Conservation (phyloP, 768 basidiomycete species). For the Pulveroboletus sp. region DNA sequence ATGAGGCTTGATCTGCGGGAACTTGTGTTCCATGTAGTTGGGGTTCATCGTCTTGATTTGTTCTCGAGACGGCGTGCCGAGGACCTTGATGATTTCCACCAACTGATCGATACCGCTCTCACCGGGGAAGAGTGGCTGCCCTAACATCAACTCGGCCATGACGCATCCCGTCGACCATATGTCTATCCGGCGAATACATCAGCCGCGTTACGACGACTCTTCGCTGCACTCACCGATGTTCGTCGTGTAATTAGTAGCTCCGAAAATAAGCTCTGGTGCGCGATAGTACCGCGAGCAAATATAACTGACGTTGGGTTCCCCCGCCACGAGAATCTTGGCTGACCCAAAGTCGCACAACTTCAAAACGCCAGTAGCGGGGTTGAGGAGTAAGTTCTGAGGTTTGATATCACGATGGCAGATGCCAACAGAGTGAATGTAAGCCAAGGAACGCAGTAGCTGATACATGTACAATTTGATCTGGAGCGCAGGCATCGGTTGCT, state of each 20-base stretch:
- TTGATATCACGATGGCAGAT: conserved; percentile 99
- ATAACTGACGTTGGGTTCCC: conserved; percentile 99
- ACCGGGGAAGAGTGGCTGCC: conserved; percentile 97
- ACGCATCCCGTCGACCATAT: conserved; percentile 99
- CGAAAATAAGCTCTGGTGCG: conserved; percentile 98
- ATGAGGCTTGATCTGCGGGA: conserved; percentile 99
- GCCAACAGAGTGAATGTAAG: conserved; percentile 99
- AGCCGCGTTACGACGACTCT: conserved; percentile 1
- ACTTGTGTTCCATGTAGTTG: conserved; percentile 99
- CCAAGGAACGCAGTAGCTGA: conserved; percentile 94
- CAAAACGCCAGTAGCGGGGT: conserved; percentile 93
- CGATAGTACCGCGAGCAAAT: conserved; percentile 99
- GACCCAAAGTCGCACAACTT: conserved; percentile 99
- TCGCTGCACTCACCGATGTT: conserved; percentile 81
- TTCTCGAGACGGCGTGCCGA: conserved; percentile 96
- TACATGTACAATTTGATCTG: conserved; percentile 99
- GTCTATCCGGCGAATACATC: conserved; percentile 45
- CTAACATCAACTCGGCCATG: conserved; percentile 99
- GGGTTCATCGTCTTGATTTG: conserved; percentile 99
- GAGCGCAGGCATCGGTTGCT: conserved; percentile 99
- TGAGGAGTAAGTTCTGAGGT: conserved; percentile 96
- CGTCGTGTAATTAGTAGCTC: conserved; percentile 99
- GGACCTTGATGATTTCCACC: conserved; percentile 99
- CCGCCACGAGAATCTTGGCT: conserved; percentile 95
- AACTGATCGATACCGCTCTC: conserved; percentile 99